Evolutionary conservation across 176 grass and related monocot genomes (phyloP), one percentile per base, ranked within the genome.

Genomic region (Aegilops tauschii): DNA sequence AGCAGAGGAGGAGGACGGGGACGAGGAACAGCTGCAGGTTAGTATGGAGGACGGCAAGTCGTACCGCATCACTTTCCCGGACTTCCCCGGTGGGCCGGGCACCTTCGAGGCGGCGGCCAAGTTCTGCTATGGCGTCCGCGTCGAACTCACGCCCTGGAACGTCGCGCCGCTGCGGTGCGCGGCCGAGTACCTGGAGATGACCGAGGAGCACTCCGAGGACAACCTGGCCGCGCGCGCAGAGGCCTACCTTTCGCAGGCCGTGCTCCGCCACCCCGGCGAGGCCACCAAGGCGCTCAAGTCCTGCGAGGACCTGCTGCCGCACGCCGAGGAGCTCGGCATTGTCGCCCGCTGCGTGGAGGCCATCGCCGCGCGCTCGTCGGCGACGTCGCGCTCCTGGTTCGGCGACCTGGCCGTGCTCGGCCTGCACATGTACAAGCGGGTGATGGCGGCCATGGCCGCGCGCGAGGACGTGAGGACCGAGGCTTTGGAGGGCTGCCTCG

Each of bases 101-200:
- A 92, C 90, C 16, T 98, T 98, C 86, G 94, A 98, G 90, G 40
- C 77, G 18, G 94, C 85, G 4, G 90, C 90, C 72, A 98, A 94
- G 66, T 98, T 93, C 86, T 98, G 97, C 71, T 98, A 98, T 59
- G 94, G 94, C 87, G 94, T 96, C 73, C 95, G 95, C 59, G 65
- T 98, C 72, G 93, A 96, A 13, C 83, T 98, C 85, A 94, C 82
- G 10, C 68, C 94, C 28, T 98, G 94, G 90, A 98, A 93, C 79
- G 92, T 96, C 4, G 90, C 79, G 21, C 94, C 90, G 0, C 72
- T 98, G 18, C 97, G 88, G 29, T 98, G 97, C 84, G 97, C 92
- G 1, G 94, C 94, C 0, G 92, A 93, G 76, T 96, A 98, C 87
- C 88, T 98, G 17, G 90, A 96, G 86, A 96, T 98, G 97, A 88